A percentile compares a stretch with the other conserved stretches of the same genome.
These are phyloP conservation scores for Geosmithia putterillii DNA, from an alignment of 2,329 filamentous ascomycete genomes.

Conservation along the genomic window DNA sequence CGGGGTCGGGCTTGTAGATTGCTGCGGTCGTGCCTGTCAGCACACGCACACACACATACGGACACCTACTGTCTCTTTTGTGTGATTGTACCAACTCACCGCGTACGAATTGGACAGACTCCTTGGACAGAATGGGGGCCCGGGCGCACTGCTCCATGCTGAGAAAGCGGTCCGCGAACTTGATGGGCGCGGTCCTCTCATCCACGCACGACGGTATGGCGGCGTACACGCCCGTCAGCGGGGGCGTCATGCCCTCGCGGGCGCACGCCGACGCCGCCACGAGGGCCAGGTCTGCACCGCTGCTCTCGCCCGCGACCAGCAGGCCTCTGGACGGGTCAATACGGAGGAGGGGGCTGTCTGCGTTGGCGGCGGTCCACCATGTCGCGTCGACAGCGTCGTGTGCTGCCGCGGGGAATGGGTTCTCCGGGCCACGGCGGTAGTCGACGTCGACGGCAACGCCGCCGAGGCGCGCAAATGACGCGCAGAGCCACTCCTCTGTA, in stretches of 20 bases:
- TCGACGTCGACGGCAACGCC: conserved; percentile 12
- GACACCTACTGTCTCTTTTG: too few relatives aligned
- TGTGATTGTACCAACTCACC: too few relatives aligned
- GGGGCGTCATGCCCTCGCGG: conserved; percentile 7
- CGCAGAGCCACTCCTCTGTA: conserved; percentile 11
- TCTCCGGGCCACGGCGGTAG: conserved; percentile 15
- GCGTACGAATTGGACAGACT: conserved; percentile 10
- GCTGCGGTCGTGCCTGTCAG: conserved; percentile 5
- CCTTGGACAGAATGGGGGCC: conserved; percentile 10
- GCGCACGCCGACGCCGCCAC: conserved; percentile 10
- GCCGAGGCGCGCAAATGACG: conserved; percentile 11
- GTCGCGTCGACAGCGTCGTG: conserved; percentile 15
- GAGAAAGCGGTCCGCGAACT: conserved; percentile 13
- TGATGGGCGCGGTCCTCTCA: conserved; percentile 11
- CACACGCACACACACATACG: too few relatives aligned
- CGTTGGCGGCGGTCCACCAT: too few relatives aligned
- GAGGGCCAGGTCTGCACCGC: conserved; percentile 15
- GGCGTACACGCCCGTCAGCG: conserved; percentile 14
- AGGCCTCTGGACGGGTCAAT: conserved; percentile 12
- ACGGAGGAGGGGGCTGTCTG: too few relatives aligned
- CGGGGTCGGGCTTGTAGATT: conserved; percentile 12
- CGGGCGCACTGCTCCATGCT: conserved; percentile 13
- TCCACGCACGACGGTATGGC: conserved; percentile 10
- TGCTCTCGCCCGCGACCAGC: conserved; percentile 14
- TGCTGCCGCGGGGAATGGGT: conserved; percentile 13